Conservation (phyloP, 1,284 basidiomycete species). For the Xerocomus alliaceus region DNA sequence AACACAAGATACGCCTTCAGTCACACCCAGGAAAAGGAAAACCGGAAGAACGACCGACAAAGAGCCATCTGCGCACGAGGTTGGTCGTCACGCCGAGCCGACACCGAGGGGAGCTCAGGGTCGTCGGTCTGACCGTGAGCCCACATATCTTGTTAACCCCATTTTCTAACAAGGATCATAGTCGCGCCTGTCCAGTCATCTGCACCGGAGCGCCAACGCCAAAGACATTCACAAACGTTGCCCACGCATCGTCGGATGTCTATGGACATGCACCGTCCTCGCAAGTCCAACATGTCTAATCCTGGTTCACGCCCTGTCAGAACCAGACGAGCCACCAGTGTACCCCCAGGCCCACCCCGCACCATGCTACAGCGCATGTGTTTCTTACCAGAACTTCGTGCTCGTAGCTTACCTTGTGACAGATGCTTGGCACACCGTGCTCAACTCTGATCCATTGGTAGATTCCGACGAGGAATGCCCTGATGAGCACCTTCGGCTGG, state of each 20-base stretch:
- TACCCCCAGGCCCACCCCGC: slow-evolving; percentile 39
- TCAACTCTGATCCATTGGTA: slow-evolving; percentile 65
- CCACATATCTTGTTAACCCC: neutral
- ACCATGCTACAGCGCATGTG: slow-evolving; percentile 61
- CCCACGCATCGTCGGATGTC: slow-evolving; percentile 38
- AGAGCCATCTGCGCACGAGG: slow-evolving; percentile 19
- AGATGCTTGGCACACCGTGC: slow-evolving; percentile 73
- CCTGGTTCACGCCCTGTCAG: slow-evolving; percentile 30
- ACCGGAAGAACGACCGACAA: slow-evolving; percentile 23
- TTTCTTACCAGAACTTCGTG: neutral
- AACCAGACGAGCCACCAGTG: slow-evolving; percentile 30
- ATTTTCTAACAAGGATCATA: slow-evolving; percentile 23
- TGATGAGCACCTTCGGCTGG: slow-evolving; percentile 66
- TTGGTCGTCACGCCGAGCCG: slow-evolving; percentile 23
- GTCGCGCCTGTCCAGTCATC: slow-evolving; percentile 31
- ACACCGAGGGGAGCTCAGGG: slow-evolving; percentile 32
- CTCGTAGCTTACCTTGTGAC: slow-evolving; percentile 47
- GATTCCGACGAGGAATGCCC: slow-evolving; percentile 76
- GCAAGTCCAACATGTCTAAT: slow-evolving; percentile 32
- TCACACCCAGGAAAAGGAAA: slow-evolving; percentile 40
- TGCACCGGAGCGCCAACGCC: slow-evolving; percentile 35
- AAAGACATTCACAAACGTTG: slow-evolving; percentile 30
- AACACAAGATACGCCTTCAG: slow-evolving; percentile 22
- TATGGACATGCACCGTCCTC: slow-evolving; percentile 35
- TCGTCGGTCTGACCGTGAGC: slow-evolving; percentile 42